Evolutionary conservation across 2,329 filamentous ascomycete genomes (phyloP).

Genomic region (Monilinia fructigena): DNA sequence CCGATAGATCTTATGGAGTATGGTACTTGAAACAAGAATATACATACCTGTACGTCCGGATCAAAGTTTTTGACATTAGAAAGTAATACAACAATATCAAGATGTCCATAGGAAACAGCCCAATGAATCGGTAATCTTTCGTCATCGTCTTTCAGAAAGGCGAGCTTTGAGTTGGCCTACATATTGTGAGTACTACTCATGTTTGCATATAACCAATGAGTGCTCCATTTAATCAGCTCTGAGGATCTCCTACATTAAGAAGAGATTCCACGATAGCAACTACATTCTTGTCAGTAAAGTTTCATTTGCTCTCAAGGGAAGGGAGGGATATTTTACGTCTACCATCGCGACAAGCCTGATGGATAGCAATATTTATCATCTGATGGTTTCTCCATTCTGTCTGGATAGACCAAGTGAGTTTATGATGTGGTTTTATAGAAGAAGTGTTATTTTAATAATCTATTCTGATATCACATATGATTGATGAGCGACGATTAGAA

Average conservation of each 20-base stretch:
- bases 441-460: no score
- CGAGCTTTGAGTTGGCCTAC: conserved; percentile 77
- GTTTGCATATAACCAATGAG: background rate
- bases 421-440: background rate
- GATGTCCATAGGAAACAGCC: conserved; percentile 81
- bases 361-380: conserved; percentile 73
- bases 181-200: conserved; percentile 21
- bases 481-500: no score
- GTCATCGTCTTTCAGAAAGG: conserved; percentile 73
- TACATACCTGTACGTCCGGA: conserved; percentile 69
- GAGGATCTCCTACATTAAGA: conserved; percentile 55
- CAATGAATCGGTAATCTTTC: conserved; percentile 90
- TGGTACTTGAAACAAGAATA: conserved; percentile 2
- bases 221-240: background rate
- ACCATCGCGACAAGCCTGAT: conserved; percentile 83
- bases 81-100: conserved; percentile 71
- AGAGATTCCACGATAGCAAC: conserved; percentile 72
- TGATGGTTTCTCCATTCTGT: conserved; percentile 19
- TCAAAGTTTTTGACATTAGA: conserved; percentile 73
- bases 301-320: conserved; percentile 12
- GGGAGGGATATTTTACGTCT: conserved; percentile 58
- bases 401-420: background rate
- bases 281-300: conserved; percentile 44
- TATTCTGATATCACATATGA: no score
- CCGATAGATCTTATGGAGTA: background rate